Conservation (phyloP, 441 rosid genomes). For the Sinapis alba region DNA sequence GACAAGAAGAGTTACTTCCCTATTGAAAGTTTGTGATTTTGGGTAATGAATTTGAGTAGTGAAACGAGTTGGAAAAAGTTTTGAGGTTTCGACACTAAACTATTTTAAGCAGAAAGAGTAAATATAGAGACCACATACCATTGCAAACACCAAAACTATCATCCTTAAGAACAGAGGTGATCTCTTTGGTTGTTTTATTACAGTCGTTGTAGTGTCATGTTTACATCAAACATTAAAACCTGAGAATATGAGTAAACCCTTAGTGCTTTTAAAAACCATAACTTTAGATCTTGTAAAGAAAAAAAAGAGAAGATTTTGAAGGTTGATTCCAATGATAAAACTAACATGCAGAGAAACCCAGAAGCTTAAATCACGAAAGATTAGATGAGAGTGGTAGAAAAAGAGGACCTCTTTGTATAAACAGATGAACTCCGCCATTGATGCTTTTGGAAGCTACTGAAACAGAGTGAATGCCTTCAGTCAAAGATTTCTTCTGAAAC, state of each 20-base stretch:
- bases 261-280: not conserved
- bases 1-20: conserved; percentile 44
- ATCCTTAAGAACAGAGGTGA: conserved; percentile 69
- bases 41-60: conserved; percentile 66
- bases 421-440: conserved; percentile 63
- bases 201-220: conserved; percentile 63
- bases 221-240: conserved; percentile 6
- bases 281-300: not conserved
- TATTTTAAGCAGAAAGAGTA: conserved; percentile 69
- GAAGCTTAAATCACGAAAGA: conserved; percentile 12
- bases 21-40: conserved; percentile 67
- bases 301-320: not conserved
- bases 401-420: conserved; percentile 57
- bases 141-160: conserved; percentile 68
- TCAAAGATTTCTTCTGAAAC: not conserved
- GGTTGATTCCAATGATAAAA: conserved; percentile 4
- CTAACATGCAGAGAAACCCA: conserved; percentile 27
- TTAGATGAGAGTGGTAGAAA: not conserved
- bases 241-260: not conserved
- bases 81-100: conserved; percentile 50
- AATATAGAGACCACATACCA: conserved; percentile 70
- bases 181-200: conserved; percentile 67
- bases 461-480: not conserved
- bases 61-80: conserved; percentile 39
- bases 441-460: conserved; percentile 33